phyloP scores from a whole-genome alignment of 805 yeast genomes.

The Komagataella pastoris region DNA sequence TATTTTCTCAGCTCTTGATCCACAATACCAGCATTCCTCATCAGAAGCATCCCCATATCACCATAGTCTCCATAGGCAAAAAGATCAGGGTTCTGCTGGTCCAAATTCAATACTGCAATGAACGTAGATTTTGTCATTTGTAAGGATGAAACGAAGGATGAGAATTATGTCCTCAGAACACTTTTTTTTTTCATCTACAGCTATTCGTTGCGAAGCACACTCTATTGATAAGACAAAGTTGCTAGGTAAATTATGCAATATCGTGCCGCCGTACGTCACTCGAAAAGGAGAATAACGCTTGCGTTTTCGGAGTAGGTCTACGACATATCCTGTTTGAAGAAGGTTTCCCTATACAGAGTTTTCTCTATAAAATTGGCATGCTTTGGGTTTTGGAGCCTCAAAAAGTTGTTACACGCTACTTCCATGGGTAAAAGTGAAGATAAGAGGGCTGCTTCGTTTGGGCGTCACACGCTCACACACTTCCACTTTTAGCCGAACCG shows the following conservation, averaged over 20 bases:
- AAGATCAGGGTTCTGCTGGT: conserved; percentile 18
- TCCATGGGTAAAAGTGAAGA: neutral
- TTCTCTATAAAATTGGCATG: neutral
- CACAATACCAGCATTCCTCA: conserved; percentile 12
- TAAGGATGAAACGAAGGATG: neutral
- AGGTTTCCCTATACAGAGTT: neutral
- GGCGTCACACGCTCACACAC: neutral
- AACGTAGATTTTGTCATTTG: conserved; percentile 8
- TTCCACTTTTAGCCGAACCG: neutral
- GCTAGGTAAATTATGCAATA: neutral
- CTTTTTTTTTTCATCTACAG: neutral
- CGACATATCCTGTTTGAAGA: neutral
- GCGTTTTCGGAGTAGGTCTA: neutral
- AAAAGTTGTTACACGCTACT: neutral
- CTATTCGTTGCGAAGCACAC: neutral
- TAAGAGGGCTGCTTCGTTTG: neutral
- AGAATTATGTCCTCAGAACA: neutral
- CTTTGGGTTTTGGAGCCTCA: neutral
- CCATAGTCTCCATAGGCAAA: conserved; percentile 39
- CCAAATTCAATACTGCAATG: conserved; percentile 27
- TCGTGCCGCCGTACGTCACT: neutral
- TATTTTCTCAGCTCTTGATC: conserved; percentile 18
- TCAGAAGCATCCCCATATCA: conserved; percentile 24
- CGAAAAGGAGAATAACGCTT: neutral
- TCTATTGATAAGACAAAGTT: neutral